Percentiles rank a stretch among this genome's conserved stretches.
Evolutionary conservation across 2,329 filamentous ascomycete species (phyloP).

Genomic region (Cercospora sojina): DNA sequence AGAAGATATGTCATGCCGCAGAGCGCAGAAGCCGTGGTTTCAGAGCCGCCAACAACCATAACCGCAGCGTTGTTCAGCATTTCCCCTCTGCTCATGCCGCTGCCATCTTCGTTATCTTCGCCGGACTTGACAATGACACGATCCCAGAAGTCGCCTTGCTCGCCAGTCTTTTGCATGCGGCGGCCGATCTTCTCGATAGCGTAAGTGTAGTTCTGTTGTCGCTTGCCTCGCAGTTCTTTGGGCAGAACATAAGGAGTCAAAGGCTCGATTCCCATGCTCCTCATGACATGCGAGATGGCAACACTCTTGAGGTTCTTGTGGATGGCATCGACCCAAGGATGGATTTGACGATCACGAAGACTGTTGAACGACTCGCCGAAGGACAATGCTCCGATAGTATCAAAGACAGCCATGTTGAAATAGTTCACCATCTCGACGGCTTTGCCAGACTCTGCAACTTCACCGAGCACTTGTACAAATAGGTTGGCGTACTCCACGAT

Average conservation of each 20-base stretch:
- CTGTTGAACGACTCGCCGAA: neutral
- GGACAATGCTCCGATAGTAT: neutral
- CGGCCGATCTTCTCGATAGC: neutral
- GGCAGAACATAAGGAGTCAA: neutral
- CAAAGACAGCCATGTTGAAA: neutral
- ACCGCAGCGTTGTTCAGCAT: neutral
- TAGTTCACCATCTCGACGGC: neutral
- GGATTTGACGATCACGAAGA: neutral
- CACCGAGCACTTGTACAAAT: neutral
- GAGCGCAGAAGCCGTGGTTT: neutral
- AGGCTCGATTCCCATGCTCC: neutral
- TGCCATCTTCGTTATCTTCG: slow-evolving; percentile 21
- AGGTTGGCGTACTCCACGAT: neutral
- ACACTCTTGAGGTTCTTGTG: neutral
- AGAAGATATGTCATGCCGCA: neutral
- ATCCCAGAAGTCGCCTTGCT: slow-evolving; percentile 20
- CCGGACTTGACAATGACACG: slow-evolving; percentile 20
- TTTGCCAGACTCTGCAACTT: neutral
- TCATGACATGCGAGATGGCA: neutral
- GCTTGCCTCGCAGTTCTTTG: neutral
- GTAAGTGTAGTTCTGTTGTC: neutral
- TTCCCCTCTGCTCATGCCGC: slow-evolving; percentile 33
- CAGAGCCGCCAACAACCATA: neutral
- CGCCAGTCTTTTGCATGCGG: neutral
- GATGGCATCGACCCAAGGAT: neutral